Conservation (phyloP, 140 eudicot species). For the Senecio squalidus region DNA sequence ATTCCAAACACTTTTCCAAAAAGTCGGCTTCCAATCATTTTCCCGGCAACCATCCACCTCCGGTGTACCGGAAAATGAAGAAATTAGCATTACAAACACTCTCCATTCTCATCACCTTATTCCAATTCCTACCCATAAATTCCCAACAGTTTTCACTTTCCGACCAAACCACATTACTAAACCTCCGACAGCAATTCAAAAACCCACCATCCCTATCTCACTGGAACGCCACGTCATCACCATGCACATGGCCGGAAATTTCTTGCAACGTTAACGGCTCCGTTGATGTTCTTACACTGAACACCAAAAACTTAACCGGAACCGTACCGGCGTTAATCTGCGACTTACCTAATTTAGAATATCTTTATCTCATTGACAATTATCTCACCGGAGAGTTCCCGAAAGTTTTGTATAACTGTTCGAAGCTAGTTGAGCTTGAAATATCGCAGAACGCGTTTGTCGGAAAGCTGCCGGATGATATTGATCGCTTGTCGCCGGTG, state of each 20-base stretch:
- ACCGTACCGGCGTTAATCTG: constrained; percentile 48
- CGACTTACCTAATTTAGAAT: constrained; percentile 37
- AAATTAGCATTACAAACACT: not conserved
- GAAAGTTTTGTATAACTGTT: constrained; percentile 41
- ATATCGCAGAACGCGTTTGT: constrained; percentile 51
- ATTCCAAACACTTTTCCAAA: not conserved
- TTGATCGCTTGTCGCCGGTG: constrained; percentile 29
- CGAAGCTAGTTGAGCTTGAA: constrained; percentile 43
- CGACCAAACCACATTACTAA: constrained; percentile 41
- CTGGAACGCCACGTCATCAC: constrained; percentile 55
- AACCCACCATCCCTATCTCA: constrained; percentile 35
- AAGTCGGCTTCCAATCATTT: constrained; percentile 11
- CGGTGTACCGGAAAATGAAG: not conserved
- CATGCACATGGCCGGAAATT: constrained; percentile 69
- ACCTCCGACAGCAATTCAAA: constrained; percentile 45
- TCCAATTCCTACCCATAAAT: constrained; percentile 26
- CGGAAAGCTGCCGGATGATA: constrained; percentile 48
- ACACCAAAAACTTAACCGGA: constrained; percentile 25
- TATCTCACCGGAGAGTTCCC: constrained; percentile 59
- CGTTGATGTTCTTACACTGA: constrained; percentile 30
- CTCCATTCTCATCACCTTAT: constrained; percentile 14
- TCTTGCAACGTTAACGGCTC: constrained; percentile 38
- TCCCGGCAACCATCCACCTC: not conserved
- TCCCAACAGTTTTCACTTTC: constrained; percentile 33
- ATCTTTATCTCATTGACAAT: constrained; percentile 33